Base-by-base conservation (phyloP, 2,329 filamentous ascomycete genomes). In the Monosporascus ibericus region DNA sequence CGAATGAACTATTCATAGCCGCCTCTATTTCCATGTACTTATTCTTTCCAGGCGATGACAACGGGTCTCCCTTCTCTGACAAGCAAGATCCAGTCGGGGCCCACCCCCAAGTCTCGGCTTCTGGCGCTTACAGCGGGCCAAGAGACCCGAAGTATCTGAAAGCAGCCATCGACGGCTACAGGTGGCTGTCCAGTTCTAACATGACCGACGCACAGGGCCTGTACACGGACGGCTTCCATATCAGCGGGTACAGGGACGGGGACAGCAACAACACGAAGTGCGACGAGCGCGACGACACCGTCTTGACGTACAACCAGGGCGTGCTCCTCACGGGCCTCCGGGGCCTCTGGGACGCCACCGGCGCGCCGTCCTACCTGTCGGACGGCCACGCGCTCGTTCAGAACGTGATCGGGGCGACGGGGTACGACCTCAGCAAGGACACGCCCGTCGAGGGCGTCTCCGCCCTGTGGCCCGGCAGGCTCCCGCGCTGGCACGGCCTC, bases 301-400 rank as follows among this genome's bases (percentile, higher is more conserved):
- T 96, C 8, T 96, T 92, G 70, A 95, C 91, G 0, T 96, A 97
- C 73, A 97, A 97, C 70, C 92, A 97, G 69, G 92, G 92, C 22
- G 90, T 96, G 4, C 64, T 97, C 1, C 79, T 96, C 22, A 91
- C 88, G 5, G 92, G 90, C 14, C 81, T 90, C 51, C 82, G 89
- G 36, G 88, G 86, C 1, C 77, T 96, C 0, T 96, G 88, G 82
- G 80, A 88, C 56, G 84, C 84, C 15, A 96, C 89, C 0, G 87
- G 87, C 14, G 80, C 84, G n/a, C 68, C 74, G 2, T 76, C 73
- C 1, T 96, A 91, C 65, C 76, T 96, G 1, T 70, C 79, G 20
- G 90, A 96, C 52, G 92, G 90, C 0, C 90, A 96, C 68, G 66
- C 72, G n/a, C 80, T 96, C 7, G 77, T 96, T 40, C 76, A 79